Evolutionary conservation across 176 grass and related monocot genomes (phyloP).

Genomic region (Oryza australiensis): DNA sequence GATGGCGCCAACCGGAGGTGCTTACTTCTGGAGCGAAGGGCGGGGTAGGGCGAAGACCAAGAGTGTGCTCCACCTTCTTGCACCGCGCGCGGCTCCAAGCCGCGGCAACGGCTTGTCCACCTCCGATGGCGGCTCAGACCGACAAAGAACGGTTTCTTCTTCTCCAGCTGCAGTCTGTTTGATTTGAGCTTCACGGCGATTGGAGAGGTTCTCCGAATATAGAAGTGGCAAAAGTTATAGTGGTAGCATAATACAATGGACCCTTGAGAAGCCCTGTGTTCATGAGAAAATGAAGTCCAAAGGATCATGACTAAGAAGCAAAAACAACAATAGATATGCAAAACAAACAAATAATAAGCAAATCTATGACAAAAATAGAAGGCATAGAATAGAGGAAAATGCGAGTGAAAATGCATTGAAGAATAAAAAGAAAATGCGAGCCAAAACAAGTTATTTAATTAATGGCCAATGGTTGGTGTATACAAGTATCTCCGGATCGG

Average conservation of each 20-base stretch:
- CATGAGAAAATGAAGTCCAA: conserved; percentile 28
- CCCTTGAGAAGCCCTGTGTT: conserved; percentile 90
- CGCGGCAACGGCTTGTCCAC: no score
- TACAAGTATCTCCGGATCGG: conserved; percentile 57
- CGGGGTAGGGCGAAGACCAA: no score
- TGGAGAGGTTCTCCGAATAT: conserved; percentile 79
- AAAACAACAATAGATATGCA: background rate
- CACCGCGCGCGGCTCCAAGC: no score
- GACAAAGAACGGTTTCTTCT: no score
- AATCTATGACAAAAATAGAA: background rate
- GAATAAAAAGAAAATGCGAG: background rate
- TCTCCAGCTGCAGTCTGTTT: no score
- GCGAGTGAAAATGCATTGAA: background rate
- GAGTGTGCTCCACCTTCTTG: no score
- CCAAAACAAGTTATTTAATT: background rate
- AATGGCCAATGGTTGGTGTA: background rate
- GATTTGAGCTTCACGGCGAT: no score
- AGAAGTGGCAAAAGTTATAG: conserved; percentile 74
- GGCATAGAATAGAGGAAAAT: background rate
- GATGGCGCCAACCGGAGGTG: no score
- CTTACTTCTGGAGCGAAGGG: no score
- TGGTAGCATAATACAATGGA: conserved; percentile 82
- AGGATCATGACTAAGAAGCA: background rate
- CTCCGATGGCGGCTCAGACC: no score
- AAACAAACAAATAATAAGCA: background rate